Conservation (phyloP, 1,139 yeast genomes). For the Yueomyces sp. region DNA sequence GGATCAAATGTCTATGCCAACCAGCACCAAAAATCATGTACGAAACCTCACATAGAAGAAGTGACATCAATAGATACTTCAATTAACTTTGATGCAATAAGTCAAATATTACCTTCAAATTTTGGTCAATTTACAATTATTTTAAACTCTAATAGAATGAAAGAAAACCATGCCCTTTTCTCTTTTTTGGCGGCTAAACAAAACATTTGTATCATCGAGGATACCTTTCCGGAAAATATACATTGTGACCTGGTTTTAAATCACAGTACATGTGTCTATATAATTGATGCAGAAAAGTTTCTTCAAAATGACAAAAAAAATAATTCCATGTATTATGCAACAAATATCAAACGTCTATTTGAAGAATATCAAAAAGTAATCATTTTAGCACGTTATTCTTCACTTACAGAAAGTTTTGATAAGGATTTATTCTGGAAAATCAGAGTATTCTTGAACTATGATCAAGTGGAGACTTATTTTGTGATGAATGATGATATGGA, state of each 20-base stretch:
- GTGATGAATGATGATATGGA: constrained; percentile 1
- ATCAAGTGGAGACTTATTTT: constrained; percentile 6
- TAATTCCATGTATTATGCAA: constrained; percentile 6
- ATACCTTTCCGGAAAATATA: not conserved
- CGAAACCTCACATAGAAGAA: not conserved
- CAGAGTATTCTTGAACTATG: constrained; percentile 6
- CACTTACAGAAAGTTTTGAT: constrained; percentile 6
- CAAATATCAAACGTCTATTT: constrained; percentile 2
- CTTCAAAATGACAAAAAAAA: constrained; percentile 6
- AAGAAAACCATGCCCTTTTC: constrained; percentile 5
- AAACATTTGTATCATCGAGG: constrained; percentile 7
- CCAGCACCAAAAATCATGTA: not conserved
- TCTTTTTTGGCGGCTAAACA: constrained; percentile 2
- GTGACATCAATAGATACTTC: not conserved
- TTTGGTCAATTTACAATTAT: constrained; percentile 3
- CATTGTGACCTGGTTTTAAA: constrained; percentile 12
- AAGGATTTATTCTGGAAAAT: constrained; percentile 16
- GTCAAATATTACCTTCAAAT: not conserved
- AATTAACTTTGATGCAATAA: not conserved
- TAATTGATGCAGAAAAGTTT: constrained; percentile 9
- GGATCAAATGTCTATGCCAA: not conserved
- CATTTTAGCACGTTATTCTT: constrained; percentile 9
- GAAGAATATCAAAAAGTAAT: constrained; percentile 8
- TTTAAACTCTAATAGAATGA: constrained; percentile 7
- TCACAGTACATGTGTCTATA: constrained; percentile 8